A percentile compares a stretch with the other conserved stretches of the same genome.
These are phyloP conservation scores for Pestalotiopsis sp. DNA, from an alignment of 2,329 filamentous ascomycete genomes.

Conservation along the genomic window DNA sequence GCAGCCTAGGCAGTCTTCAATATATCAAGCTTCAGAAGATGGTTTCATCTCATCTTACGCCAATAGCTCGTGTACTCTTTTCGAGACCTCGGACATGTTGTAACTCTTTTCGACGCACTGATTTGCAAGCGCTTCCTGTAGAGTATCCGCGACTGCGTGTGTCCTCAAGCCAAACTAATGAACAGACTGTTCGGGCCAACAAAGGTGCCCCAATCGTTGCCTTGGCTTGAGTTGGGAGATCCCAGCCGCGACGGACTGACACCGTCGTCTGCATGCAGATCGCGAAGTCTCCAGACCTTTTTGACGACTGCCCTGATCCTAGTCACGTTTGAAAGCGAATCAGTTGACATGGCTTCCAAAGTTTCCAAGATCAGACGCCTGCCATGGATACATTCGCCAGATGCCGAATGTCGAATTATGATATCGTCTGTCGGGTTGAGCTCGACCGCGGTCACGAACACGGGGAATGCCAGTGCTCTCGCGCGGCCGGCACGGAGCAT, in stretches of 20 bases:
- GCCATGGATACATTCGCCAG: conserved; percentile 30
- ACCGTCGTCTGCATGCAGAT: conserved; percentile 27
- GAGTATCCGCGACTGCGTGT: background rate
- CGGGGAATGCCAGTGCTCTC: conserved; percentile 42
- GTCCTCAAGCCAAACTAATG: conserved; percentile 23
- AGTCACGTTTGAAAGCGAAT: conserved; percentile 44
- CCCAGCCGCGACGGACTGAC: background rate
- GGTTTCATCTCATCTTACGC: too few species aligned
- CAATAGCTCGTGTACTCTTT: background rate
- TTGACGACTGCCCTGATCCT: conserved; percentile 48
- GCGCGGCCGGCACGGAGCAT: conserved; percentile 35
- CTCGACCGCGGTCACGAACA: conserved; percentile 47
- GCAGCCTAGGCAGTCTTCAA: too few species aligned
- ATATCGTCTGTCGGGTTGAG: conserved; percentile 38
- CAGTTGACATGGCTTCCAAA: conserved; percentile 41
- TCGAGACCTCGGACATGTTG: background rate
- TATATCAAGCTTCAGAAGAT: too few species aligned
- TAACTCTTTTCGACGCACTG: background rate
- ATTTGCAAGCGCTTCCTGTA: background rate
- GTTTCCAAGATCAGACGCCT: conserved; percentile 41
- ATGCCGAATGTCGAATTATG: conserved; percentile 29
- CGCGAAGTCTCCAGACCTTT: conserved; percentile 49
- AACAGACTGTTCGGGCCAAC: conserved; percentile 31
- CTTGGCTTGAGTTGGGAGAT: background rate
- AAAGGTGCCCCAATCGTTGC: conserved; percentile 29